Conservation (phyloP, 768 basidiomycete species). For the Phlegmacium glaucopus region DNA sequence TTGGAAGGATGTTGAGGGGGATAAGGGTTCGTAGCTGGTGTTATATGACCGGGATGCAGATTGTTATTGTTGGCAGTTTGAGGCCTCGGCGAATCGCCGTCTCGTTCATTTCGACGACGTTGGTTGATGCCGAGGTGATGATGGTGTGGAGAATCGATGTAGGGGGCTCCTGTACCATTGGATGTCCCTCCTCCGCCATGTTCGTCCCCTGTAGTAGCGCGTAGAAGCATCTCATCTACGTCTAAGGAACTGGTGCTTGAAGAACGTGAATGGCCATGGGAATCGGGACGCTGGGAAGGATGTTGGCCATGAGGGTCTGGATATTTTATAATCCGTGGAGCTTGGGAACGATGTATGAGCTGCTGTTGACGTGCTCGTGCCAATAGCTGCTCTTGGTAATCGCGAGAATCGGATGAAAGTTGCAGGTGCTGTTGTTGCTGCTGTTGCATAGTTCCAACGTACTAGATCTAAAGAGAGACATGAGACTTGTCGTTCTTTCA, state of each 20-base stretch:
- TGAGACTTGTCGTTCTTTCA: neutral
- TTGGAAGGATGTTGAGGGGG: constrained; percentile 1
- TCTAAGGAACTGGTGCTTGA: constrained; percentile 34
- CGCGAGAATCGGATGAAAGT: neutral
- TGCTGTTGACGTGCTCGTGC: constrained; percentile 5
- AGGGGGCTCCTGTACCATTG: neutral
- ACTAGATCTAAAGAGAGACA: neutral
- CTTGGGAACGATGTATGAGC: constrained; percentile 1
- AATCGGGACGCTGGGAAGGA: constrained; percentile 9
- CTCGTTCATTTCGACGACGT: neutral
- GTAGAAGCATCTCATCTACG: constrained; percentile 44
- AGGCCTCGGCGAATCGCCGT: neutral
- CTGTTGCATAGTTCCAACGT: neutral
- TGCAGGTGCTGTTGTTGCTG: neutral
- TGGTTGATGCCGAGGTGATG: neutral
- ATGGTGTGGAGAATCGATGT: neutral
- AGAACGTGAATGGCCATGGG: constrained; percentile 23
- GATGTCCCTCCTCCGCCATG: constrained; percentile 1
- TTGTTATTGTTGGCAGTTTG: neutral
- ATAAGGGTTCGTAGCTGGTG: constrained; percentile 11
- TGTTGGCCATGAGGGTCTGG: constrained; percentile 1
- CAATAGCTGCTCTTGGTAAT: constrained; percentile 3
- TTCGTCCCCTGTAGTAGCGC: constrained; percentile 31
- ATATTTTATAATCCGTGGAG: neutral
- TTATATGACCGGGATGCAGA: neutral